These are phyloP conservation scores for Iris macrosiphon DNA, from an alignment of 106 monocot species.

Conservation along the genomic window DNA sequence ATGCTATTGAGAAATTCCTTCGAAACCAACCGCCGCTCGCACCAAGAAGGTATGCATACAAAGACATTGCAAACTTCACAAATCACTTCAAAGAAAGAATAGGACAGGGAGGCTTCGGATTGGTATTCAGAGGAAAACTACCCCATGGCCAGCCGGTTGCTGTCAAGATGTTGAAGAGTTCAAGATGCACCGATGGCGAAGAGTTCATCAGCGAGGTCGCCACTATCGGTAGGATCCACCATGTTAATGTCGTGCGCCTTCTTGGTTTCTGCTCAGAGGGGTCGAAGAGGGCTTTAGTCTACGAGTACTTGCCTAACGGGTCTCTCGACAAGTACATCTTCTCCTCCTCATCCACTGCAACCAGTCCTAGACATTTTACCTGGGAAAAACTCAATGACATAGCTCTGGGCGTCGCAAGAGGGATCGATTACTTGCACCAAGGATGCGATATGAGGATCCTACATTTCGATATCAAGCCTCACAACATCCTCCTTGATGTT, in stretches of 20 bases:
- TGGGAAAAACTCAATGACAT: slow-evolving; percentile 5
- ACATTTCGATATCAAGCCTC: slow-evolving; percentile 21
- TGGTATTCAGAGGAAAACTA: slow-evolving; percentile 5
- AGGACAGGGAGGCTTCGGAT: slow-evolving; percentile 13
- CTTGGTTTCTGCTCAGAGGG: slow-evolving; percentile 11
- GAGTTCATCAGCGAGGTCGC: slow-evolving; percentile 10
- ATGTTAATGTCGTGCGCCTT: slow-evolving; percentile 14
- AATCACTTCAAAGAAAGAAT: slow-evolving; percentile 4
- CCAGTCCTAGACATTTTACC: background rate
- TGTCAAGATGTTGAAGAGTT: slow-evolving; percentile 3
- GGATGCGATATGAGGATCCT: slow-evolving; percentile 13
- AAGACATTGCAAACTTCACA: slow-evolving; percentile 1
- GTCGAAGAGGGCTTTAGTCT: slow-evolving; percentile 7
- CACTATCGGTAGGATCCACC: slow-evolving; percentile 8
- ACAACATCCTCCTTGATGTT: slow-evolving; percentile 9
- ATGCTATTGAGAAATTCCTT: no score
- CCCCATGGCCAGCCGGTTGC: slow-evolving; percentile 1
- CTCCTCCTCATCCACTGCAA: background rate
- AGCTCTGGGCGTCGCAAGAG: slow-evolving; percentile 7
- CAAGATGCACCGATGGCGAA: slow-evolving; percentile 7
- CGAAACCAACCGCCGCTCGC: no score
- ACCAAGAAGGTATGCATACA: slow-evolving; percentile 1
- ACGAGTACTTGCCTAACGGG: slow-evolving; percentile 12
- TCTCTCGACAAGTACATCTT: slow-evolving; percentile 8
- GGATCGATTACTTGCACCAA: slow-evolving; percentile 9